Base-by-base conservation (phyloP, 768 basidiomycete species). In the Trametopsis cervina region DNA sequence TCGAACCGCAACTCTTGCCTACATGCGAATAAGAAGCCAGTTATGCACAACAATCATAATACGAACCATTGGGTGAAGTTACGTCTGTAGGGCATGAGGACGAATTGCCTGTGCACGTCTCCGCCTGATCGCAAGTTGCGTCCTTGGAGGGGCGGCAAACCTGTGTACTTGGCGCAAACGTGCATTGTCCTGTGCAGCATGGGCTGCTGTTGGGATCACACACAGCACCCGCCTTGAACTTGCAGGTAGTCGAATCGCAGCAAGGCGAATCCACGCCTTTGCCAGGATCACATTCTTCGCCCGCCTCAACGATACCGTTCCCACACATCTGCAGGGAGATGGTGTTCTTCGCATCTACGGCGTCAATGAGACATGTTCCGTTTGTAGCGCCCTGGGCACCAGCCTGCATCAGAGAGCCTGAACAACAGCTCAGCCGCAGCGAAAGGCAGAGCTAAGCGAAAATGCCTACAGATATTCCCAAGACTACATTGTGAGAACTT, bases 231-330 rank as follows among this genome's bases (percentile, higher is more conserved):
- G 64, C 53, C 41, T 60, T 76, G 72, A 91, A 88, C 66, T 87
- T 87, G 72, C 87, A 90, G 9, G 82, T 84, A 18, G 67, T 56
- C 3, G 77, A 54, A 64, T 93, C 79, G 69, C 90, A 93, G 67
- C 90, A 93, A 2, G 74, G 65, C 4, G 80, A 80, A 37, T 69
- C 68, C 10, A 70, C 60, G 45, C 78, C 82, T 27, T 61, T 56
- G 24, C 86, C 86, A 0, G 90, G 89, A 64, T 95, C 90, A 61
- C 91, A 93, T 33, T 93, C 85, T 67, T 95, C 91, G 24, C 88
- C 90, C 0, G 57, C 62, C 60, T 89, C 87, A 44, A 88, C 80
- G 52, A 90, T 89, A 42, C 88, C 88, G 63, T 90, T 89, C 22
- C 87, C 85, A 58, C 84, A 87, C 81, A 83, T 84, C 55, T 85